Conservation (phyloP, 1,284 basidiomycete genomes). For the Leccinum pallidistipes region DNA sequence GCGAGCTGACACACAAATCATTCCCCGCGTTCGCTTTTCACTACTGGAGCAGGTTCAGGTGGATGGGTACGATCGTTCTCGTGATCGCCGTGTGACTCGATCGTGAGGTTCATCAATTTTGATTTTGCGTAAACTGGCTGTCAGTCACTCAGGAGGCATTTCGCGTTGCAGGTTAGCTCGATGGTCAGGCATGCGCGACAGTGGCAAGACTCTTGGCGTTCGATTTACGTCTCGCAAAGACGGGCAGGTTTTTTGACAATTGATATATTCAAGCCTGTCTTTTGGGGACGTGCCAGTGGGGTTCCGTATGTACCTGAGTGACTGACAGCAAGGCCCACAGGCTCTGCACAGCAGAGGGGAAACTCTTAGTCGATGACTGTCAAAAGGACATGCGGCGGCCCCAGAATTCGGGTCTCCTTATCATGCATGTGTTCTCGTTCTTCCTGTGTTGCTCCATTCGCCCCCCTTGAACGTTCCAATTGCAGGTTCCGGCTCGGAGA, state of each 20-base stretch:
- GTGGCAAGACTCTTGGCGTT: constrained; percentile 6
- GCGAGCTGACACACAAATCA: not conserved
- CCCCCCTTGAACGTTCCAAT: constrained; percentile 29
- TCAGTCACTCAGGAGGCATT: constrained; percentile 7
- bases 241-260: constrained; percentile 5
- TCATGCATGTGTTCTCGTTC: constrained; percentile 4
- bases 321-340: not conserved
- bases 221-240: constrained; percentile 24
- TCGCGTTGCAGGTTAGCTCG: not conserved
- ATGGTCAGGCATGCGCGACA: constrained; percentile 2
- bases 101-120: not conserved
- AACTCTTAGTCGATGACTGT: constrained; percentile 1
- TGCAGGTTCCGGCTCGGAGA: constrained; percentile 4
- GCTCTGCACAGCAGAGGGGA: not conserved
- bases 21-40: constrained; percentile 1
- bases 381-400: constrained; percentile 27
- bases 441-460: constrained; percentile 5
- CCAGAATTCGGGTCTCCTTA: constrained; percentile 19
- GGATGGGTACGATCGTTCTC: not conserved
- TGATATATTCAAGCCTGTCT: constrained; percentile 11
- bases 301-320: not conserved
- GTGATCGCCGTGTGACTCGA: constrained; percentile 6
- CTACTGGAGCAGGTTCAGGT: not conserved
- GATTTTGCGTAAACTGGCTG: constrained; percentile 15
- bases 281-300: constrained; percentile 1